A percentile compares a stretch with the other conserved stretches of the same genome.
Conservation (phyloP, 345 rosid genomes). For the Melaleuca alternifolia region DNA sequence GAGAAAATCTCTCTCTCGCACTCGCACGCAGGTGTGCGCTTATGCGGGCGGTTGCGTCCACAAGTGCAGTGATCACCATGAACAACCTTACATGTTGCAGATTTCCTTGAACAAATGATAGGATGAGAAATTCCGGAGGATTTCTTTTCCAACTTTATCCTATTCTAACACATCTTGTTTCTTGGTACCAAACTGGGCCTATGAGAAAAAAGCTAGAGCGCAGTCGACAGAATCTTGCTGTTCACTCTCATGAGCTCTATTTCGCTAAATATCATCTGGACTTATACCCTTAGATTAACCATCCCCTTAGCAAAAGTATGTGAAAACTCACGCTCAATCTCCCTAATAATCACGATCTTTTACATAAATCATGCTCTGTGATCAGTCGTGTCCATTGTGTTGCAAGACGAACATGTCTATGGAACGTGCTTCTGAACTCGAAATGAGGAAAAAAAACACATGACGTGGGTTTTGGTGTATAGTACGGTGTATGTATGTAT, state of each 20-base stretch:
- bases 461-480: not conserved
- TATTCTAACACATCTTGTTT: not conserved
- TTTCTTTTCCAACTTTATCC: not conserved
- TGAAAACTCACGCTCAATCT: accelerated
- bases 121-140: not conserved
- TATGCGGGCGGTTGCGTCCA: not conserved
- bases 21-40: not conserved
- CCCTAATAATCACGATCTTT: not conserved
- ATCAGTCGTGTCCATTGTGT: not conserved
- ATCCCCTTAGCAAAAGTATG: not conserved
- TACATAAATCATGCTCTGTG: not conserved
- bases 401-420: accelerated
- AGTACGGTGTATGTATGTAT: not conserved
- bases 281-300: not conserved
- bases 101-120: not conserved
- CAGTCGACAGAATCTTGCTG: not conserved
- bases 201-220: not conserved
- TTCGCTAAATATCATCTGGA: not conserved
- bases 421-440: not conserved
- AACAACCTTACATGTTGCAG: not conserved
- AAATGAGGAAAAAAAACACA: not conserved
- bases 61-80: accelerated
- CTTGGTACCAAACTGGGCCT: not conserved
- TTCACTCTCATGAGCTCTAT: not conserved
- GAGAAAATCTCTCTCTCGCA: not conserved